Evolutionary conservation across 495 filamentous ascomycete genomes (phyloP).

Genomic region (Tuber aestivum): DNA sequence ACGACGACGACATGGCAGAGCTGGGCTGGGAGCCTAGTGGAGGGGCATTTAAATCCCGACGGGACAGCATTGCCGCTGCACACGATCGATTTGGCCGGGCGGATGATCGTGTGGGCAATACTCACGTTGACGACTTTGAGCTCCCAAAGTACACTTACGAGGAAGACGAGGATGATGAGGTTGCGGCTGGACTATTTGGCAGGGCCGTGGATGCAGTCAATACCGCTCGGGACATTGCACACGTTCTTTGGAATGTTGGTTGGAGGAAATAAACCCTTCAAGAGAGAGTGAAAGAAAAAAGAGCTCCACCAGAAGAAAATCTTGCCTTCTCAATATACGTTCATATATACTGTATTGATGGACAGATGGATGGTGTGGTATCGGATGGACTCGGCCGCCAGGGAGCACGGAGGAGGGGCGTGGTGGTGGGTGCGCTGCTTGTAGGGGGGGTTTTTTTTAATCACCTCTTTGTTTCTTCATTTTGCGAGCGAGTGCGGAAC

Average conservation of each 20-base stretch:
- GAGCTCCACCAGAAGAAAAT: neutral
- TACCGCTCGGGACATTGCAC: conserved; percentile 89
- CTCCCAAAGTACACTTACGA: conserved; percentile 53
- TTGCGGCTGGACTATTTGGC: conserved; percentile 60
- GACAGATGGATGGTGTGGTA: neutral
- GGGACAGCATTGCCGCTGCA: conserved; percentile 42
- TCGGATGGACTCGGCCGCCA: neutral
- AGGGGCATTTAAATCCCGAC: conserved; percentile 41
- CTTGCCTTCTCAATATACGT: neutral
- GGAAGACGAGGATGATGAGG: conserved; percentile 58
- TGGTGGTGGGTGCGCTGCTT: neutral
- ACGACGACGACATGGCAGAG: conserved; percentile 58
- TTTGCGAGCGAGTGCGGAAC: neutral
- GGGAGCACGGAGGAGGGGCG: neutral
- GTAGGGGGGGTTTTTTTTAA: neutral
- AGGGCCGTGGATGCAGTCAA: conserved; percentile 90
- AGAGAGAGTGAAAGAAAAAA: neutral
- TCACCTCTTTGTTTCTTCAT: neutral
- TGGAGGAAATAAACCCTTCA: conserved; percentile 62
- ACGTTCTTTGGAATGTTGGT: conserved; percentile 97
- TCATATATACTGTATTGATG: neutral
- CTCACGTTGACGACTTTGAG: conserved; percentile 33
- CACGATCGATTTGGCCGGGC: conserved; percentile 38
- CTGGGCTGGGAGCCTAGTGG: conserved; percentile 48
- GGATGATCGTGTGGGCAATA: neutral